These are phyloP conservation scores for Amylostereum areolatum DNA, from an alignment of 1,284 basidiomycete genomes.

Conservation along the genomic window DNA sequence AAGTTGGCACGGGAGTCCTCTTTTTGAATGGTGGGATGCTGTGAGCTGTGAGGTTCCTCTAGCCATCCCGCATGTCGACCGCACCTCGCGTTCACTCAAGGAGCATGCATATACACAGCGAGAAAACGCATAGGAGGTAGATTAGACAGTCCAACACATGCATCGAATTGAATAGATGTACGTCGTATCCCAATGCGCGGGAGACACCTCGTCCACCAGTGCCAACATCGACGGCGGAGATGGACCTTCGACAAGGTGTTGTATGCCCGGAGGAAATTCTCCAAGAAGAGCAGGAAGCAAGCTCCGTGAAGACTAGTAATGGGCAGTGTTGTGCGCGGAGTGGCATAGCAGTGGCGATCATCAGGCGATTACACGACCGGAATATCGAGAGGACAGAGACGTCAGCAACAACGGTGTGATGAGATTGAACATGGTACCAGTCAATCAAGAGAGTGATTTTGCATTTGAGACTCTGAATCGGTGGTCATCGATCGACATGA, in stretches of 20 bases:
- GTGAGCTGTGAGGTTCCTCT: too few relatives aligned
- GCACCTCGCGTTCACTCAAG: too few relatives aligned
- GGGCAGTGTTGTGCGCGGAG: slow-evolving; percentile 4
- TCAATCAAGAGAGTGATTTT: neutral
- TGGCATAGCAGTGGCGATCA: too few relatives aligned
- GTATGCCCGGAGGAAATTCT: slow-evolving; percentile 17
- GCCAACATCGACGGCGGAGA: too few relatives aligned
- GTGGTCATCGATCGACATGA: neutral
- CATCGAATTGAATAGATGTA: slow-evolving; percentile 1
- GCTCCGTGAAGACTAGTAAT: slow-evolving; percentile 15
- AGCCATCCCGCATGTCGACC: too few relatives aligned
- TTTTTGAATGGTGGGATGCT: too few relatives aligned
- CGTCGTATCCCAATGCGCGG: slow-evolving; percentile 2
- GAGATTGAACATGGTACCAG: neutral
- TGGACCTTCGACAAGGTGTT: neutral
- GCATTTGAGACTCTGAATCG: neutral
- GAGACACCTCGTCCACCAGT: too few relatives aligned
- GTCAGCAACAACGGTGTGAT: too few relatives aligned
- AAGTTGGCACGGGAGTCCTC: too few relatives aligned
- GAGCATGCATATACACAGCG: too few relatives aligned
- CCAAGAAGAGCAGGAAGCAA: slow-evolving; percentile 6
- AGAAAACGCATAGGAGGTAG: too few relatives aligned
- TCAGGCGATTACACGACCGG: neutral
- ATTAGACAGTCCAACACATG: too few relatives aligned
- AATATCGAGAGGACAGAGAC: neutral